Evolutionary conservation across 176 grass and related monocot species (phyloP), one percentile per base, ranked within the genome.

Genomic region (Aegilops tauschii): DNA sequence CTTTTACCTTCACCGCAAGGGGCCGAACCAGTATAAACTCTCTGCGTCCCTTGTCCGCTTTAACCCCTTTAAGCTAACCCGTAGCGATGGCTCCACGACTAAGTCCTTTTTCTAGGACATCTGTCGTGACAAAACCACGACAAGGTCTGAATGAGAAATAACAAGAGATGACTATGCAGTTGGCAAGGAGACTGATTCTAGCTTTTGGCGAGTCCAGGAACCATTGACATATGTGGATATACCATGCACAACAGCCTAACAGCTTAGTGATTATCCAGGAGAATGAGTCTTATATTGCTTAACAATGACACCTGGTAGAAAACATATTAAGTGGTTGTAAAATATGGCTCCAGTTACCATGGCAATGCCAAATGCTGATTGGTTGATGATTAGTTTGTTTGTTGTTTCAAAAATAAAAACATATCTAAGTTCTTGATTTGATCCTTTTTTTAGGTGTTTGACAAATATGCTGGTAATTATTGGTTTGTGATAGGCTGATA

Each of bases 351-450:
- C 47, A 49, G 32, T 58, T 71, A 18, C 12, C 31, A 54, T 52
- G 61, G 73, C 8, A 20, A 80, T 58, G 23, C 20, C 52, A 83
- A 40, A 61, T 75, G 12, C 72, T 59, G 72, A 50, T 77, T 69
- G 40, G 30, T 77, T 61, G 29, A 62, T 9, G 3, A n/a, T 76
- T 61, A 35, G 10, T 54, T 80, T 84, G 58, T 23, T 75, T 14
- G 54, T 75, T 74, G 36, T 84, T 71, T 74, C 11, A 50, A 84
- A 85, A 70, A 42, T 61, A 58, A 37, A 37, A 76, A 77, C 77
- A 50, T 82, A 83, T 65, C 17, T 34, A 78, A 79, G 78, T 83
- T 65, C 52, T 78, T 56, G 37, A 61, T 82, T 79, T 78, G 76
- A 54, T 82, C 17, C 3, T 39, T 82, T 52, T 52, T 62, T 77